These are phyloP conservation scores for Trichoderma erinaceum DNA, from an alignment of 495 filamentous ascomycete species.

Conservation along the genomic window DNA sequence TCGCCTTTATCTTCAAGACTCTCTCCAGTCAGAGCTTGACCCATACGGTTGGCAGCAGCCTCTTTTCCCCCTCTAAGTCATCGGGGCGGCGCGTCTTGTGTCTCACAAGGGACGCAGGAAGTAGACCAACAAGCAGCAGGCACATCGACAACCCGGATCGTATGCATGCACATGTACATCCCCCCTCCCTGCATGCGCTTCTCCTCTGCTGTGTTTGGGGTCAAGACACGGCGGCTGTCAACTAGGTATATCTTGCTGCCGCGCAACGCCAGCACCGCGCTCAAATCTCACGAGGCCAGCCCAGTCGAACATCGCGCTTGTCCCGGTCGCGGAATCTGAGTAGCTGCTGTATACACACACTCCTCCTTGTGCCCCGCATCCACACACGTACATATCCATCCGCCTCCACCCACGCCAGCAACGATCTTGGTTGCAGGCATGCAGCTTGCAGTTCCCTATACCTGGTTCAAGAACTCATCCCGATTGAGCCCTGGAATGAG, in stretches of 20 bases:
- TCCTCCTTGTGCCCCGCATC: constrained; percentile 9
- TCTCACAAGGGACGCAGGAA: neutral
- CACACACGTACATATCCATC: neutral
- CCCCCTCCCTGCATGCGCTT: neutral
- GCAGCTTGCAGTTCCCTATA: constrained; percentile 10
- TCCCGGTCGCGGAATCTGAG: constrained; percentile 1
- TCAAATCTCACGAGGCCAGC: neutral
- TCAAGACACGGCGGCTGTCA: neutral
- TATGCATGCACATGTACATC: neutral
- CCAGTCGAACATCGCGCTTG: neutral
- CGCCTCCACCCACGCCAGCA: constrained; percentile 12
- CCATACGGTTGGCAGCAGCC: neutral
- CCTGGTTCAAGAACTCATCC: constrained; percentile 13
- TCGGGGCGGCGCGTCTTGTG: constrained; percentile 3
- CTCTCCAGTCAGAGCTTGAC: neutral
- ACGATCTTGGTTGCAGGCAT: constrained; percentile 14
- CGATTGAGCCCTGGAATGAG: constrained; percentile 13
- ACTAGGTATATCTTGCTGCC: neutral
- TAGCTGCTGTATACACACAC: constrained; percentile 3
- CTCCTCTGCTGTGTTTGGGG: neutral
- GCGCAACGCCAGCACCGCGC: neutral
- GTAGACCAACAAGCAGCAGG: neutral
- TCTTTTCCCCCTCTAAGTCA: neutral
- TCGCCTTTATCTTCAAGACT: neutral
- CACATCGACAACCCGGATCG: constrained; percentile 3